These are phyloP conservation scores for Stereum hirsutum DNA, from an alignment of 1,284 basidiomycete genomes.

Conservation along the genomic window DNA sequence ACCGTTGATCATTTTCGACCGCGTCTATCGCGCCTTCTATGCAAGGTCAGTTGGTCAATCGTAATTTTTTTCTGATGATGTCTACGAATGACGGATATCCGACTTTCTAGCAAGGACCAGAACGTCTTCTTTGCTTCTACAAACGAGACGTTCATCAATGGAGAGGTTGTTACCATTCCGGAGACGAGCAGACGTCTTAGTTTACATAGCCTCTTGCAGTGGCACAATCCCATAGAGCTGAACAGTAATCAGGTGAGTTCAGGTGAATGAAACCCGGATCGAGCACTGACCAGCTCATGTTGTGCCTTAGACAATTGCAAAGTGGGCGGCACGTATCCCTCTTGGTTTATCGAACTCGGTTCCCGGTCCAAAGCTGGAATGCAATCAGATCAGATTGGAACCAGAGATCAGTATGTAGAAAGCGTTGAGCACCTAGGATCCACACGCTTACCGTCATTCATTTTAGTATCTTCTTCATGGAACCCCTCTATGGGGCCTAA, in stretches of 20 bases:
- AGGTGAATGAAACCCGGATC: no score
- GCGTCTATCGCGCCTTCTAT: constrained; percentile 30
- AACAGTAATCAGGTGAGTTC: constrained; percentile 26
- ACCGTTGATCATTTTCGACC: constrained; percentile 25
- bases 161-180: neutral
- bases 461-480: neutral
- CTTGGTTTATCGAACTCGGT: constrained; percentile 30
- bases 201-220: constrained; percentile 22
- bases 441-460: neutral
- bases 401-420: constrained; percentile 23
- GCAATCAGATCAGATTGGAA: constrained; percentile 16
- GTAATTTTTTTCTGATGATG: constrained; percentile 25
- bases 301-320: constrained; percentile 24
- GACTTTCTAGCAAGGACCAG: no score
- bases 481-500: constrained; percentile 16
- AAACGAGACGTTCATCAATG: constrained; percentile 16
- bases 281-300: constrained; percentile 4
- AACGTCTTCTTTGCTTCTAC: no score
- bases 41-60: no score
- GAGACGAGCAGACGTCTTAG: constrained; percentile 7
- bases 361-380: constrained; percentile 23
- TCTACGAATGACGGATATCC: no score
- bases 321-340: constrained; percentile 29
- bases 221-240: constrained; percentile 23
- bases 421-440: neutral